These are phyloP conservation scores for Symbiodinium pilosum DNA, from an alignment of 73 alveolate genomes.

Conservation along the genomic window DNA sequence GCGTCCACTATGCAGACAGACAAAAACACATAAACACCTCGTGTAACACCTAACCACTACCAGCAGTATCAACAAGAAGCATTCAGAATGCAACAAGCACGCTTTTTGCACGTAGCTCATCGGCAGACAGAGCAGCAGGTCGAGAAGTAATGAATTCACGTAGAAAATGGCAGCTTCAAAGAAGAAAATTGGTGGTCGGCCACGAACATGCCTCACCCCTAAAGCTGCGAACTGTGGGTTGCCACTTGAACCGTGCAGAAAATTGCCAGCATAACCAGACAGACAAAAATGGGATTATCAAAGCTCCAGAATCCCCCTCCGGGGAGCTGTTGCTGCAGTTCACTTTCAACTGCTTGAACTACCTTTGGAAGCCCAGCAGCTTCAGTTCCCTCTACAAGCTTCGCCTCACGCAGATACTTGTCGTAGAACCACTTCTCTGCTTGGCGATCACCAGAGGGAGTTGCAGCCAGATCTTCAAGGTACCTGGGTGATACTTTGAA, in stretches of 20 bases:
- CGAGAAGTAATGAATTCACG: too few species aligned
- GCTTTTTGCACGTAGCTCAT: too few species aligned
- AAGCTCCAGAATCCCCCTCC: constrained; percentile 95
- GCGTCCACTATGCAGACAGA: too few species aligned
- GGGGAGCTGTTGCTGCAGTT: constrained; percentile 60
- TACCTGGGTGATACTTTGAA: too few species aligned
- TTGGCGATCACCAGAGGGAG: constrained; percentile 37
- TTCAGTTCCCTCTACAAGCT: background rate
- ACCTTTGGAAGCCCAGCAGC: constrained; percentile 35
- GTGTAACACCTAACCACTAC: too few species aligned
- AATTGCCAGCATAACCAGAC: background rate
- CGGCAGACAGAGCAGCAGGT: too few species aligned
- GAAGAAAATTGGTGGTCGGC: too few species aligned
- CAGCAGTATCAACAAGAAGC: too few species aligned
- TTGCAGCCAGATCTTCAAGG: constrained; percentile 20
- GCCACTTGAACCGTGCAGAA: constrained; percentile 41
- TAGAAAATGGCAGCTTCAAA: too few species aligned
- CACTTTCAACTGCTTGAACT: constrained; percentile 30
- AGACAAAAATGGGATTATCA: constrained; percentile 68
- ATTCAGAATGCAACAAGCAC: too few species aligned
- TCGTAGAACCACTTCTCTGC: constrained; percentile 80
- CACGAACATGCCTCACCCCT: background rate
- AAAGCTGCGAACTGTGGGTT: constrained; percentile 9
- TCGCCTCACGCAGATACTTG: constrained; percentile 53
- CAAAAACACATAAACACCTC: too few species aligned